Evolutionary conservation across 371 early-diverging fungal species (phyloP).

Genomic region (Rhizopus delemar): DNA sequence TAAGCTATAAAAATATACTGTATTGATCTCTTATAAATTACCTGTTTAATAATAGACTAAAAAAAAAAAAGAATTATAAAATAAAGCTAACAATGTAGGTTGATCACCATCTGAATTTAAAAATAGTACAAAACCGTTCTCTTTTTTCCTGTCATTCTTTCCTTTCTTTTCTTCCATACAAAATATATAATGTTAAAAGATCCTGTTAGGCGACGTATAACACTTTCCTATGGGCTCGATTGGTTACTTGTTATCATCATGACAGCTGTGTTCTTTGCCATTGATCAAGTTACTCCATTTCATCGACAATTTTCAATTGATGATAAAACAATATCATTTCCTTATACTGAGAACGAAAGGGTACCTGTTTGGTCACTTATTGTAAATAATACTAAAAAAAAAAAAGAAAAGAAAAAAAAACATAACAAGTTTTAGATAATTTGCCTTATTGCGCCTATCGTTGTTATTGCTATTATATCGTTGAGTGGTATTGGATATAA

Average conservation of each 20-base stretch:
- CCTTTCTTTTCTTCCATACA: neutral
- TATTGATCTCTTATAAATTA: no score
- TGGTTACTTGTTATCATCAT: constrained; percentile 67
- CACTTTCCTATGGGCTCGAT: constrained; percentile 64
- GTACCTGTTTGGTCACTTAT: constrained; percentile 61
- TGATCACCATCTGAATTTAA: no score
- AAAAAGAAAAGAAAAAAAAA: neutral
- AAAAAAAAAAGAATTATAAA: no score
- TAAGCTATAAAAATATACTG: no score
- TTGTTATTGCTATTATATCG: constrained; percentile 4
- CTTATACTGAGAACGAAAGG: constrained; percentile 62
- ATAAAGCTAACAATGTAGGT: no score
- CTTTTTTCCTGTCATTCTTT: neutral
- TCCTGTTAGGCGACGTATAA: constrained; percentile 38
- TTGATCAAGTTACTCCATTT: constrained; percentile 67
- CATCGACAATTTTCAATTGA: constrained; percentile 70
- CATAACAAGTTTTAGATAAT: constrained; percentile 21
- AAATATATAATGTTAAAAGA: constrained; percentile 5
- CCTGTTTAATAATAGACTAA: no score
- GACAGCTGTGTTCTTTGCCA: constrained; percentile 54
- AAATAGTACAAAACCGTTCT: neutral
- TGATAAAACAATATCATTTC: constrained; percentile 69
- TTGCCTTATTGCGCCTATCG: constrained; percentile 10
- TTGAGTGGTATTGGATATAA: constrained; percentile 6
- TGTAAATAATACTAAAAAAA: constrained; percentile 25